A percentile compares a stretch with the other conserved stretches of the same genome.
Conservation (phyloP, 352 stramenopile genomes). For the Globisporangium parvum region DNA sequence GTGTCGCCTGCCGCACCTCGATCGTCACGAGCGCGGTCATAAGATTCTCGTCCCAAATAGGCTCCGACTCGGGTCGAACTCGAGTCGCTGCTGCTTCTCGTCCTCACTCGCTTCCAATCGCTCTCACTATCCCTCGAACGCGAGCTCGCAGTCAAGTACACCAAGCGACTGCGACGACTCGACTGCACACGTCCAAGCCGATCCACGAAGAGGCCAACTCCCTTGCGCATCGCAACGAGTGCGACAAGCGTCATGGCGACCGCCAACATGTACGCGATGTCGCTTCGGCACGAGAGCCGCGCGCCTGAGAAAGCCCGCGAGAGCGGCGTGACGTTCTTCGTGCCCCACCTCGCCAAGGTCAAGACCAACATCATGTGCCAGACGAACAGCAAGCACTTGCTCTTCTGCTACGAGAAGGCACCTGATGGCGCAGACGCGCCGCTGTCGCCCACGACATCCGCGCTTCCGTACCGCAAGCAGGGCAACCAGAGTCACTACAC, state of each 20-base stretch:
- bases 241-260: slow-evolving; percentile 19
- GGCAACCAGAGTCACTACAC: slow-evolving; percentile 65
- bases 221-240: neutral
- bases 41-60: too few relatives aligned
- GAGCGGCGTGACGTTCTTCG: slow-evolving; percentile 46
- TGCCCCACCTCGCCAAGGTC: slow-evolving; percentile 58
- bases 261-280: slow-evolving; percentile 34
- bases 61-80: too few relatives aligned
- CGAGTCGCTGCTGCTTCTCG: too few relatives aligned
- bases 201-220: neutral
- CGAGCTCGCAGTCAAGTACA: neutral
- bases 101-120: too few relatives aligned
- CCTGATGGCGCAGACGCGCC: neutral
- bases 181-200: neutral
- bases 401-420: slow-evolving; percentile 42
- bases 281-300: slow-evolving; percentile 25
- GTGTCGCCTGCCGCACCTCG: too few relatives aligned
- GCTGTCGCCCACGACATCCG: slow-evolving; percentile 12
- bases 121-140: too few relatives aligned
- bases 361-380: slow-evolving; percentile 61
- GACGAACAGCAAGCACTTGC: slow-evolving; percentile 33
- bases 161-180: neutral
- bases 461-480: slow-evolving; percentile 65
- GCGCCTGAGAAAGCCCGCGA: slow-evolving; percentile 25
- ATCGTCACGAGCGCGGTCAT: too few relatives aligned